Conservation (phyloP, 2,329 filamentous ascomycete genomes). For the Beauveria sp. region DNA sequence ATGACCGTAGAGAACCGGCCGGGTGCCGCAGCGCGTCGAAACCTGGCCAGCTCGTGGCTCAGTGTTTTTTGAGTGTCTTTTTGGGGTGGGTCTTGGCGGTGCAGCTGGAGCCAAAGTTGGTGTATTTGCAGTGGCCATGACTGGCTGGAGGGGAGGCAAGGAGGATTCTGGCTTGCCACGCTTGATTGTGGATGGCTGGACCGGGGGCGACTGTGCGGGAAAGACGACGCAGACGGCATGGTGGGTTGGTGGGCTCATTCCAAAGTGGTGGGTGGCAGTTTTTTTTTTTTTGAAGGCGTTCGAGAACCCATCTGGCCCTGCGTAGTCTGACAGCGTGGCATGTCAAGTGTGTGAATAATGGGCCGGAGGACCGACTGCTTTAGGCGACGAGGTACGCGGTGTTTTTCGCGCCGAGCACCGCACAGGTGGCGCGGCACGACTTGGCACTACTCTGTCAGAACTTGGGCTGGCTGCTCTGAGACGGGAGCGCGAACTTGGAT, state of each 20-base stretch:
- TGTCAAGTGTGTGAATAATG: neutral
- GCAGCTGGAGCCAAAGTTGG: neutral
- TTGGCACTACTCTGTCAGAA: neutral
- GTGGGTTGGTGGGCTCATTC: constrained; percentile 4
- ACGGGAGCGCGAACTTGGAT: neutral
- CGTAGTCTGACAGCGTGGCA: constrained; percentile 9
- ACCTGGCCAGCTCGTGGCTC: neutral
- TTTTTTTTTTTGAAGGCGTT: neutral
- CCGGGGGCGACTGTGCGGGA: neutral
- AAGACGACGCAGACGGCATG: neutral
- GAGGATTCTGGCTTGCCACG: neutral
- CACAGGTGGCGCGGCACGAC: neutral
- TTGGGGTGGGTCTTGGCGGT: neutral
- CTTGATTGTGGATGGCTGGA: neutral
- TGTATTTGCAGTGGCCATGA: neutral
- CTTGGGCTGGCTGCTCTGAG: too few species aligned
- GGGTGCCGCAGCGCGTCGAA: neutral
- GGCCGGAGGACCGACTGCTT: neutral
- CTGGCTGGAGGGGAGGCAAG: neutral
- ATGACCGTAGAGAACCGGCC: neutral
- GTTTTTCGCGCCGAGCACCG: neutral
- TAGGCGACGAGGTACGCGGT: neutral
- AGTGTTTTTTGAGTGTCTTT: neutral
- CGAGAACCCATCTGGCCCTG: constrained; percentile 4
- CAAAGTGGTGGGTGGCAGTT: constrained; percentile 1